Percentiles rank a stretch among this genome's conserved stretches.
These are phyloP conservation scores for Fusarium compactum DNA, from an alignment of 2,329 filamentous ascomycete species.

Conservation along the genomic window DNA sequence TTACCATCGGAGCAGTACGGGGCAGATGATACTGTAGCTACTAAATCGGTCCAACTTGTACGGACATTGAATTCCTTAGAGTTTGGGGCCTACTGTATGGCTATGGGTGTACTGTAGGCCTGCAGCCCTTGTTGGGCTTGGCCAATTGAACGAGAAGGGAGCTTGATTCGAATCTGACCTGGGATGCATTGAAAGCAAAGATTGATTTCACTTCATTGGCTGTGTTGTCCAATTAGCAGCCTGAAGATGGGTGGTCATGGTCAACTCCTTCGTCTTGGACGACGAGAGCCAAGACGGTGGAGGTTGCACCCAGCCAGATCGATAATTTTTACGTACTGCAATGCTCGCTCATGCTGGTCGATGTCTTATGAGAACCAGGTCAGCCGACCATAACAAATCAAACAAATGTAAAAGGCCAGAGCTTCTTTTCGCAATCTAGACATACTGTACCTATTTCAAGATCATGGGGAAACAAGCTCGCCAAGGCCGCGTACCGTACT, in stretches of 20 bases:
- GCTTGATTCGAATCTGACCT: not conserved
- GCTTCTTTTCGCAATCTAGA: not conserved
- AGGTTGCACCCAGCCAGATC: constrained; percentile 4
- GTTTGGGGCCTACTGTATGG: constrained; percentile 12
- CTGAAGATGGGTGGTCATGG: constrained; percentile 14
- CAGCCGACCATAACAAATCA: constrained; percentile 18
- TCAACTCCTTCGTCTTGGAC: constrained; percentile 31
- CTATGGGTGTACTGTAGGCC: constrained; percentile 17
- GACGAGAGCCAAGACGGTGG: constrained; percentile 14
- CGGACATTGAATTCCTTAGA: constrained; percentile 42
- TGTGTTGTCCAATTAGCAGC: not conserved
- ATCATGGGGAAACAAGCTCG: constrained; percentile 30
- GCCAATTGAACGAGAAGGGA: not conserved
- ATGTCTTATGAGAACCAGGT: not conserved
- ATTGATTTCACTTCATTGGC: constrained; percentile 25
- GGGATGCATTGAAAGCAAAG: constrained; percentile 3
- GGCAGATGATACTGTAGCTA: constrained; percentile 6
- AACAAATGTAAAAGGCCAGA: not conserved
- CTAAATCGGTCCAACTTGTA: not conserved
- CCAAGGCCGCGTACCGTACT: constrained; percentile 8
- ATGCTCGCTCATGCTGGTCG: constrained; percentile 3
- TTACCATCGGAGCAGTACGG: constrained; percentile 40
- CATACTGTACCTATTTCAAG: not conserved
- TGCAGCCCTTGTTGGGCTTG: constrained; percentile 16
- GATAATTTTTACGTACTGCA: constrained; percentile 31